These are phyloP conservation scores for Paraphaeosphaeria minitans DNA, from an alignment of 2,329 filamentous ascomycete genomes.

Conservation along the genomic window DNA sequence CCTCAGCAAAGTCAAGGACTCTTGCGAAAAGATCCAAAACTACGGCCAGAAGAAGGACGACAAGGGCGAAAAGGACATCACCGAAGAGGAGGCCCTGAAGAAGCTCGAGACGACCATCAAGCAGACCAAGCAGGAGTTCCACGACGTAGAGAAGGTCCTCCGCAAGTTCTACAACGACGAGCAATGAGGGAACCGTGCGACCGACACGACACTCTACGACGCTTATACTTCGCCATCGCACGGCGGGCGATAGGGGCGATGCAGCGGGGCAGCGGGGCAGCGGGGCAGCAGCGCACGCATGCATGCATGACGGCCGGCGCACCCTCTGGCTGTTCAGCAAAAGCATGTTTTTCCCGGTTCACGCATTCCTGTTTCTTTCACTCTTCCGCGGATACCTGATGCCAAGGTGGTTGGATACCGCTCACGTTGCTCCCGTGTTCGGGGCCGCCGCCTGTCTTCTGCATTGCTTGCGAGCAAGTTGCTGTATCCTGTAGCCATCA, in stretches of 20 bases:
- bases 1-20: constrained; percentile 86
- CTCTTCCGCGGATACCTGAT: constrained; percentile 8
- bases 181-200: constrained; percentile 13
- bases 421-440: constrained; percentile 1
- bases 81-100: constrained; percentile 68
- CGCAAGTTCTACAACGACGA: constrained; percentile 70
- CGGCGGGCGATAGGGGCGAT: neutral
- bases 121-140: constrained; percentile 76
- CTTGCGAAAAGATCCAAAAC: constrained; percentile 95
- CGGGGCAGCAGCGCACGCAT: neutral
- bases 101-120: constrained; percentile 73
- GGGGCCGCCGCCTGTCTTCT: constrained; percentile 6
- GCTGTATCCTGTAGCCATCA: constrained; percentile 12
- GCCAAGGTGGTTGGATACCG: constrained; percentile 4
- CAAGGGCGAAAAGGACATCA: constrained; percentile 69
- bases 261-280: neutral
- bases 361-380: constrained; percentile 3
- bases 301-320: neutral
- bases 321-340: constrained; percentile 1
- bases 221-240: neutral
- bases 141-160: constrained; percentile 72
- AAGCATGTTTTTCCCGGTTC: constrained; percentile 5
- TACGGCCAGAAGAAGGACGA: constrained; percentile 83
- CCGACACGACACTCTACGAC: constrained; percentile 3
- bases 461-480: constrained; percentile 22